Base-by-base conservation (phyloP, 2,329 filamentous ascomycete genomes). In the Aureobasidium sp. region DNA sequence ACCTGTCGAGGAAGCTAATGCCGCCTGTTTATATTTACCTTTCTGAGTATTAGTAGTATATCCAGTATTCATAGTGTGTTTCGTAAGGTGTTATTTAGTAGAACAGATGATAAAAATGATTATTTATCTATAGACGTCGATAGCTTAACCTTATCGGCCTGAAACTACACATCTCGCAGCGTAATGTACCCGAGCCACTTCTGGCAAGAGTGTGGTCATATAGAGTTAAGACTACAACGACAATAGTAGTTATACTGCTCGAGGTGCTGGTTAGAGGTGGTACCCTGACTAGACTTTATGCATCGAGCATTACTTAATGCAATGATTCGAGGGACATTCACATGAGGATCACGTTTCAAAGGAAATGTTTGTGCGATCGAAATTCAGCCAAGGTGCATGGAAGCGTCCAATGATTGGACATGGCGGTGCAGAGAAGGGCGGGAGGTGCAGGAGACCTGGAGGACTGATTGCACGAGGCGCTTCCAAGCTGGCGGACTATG, bases 11-110 rank as follows among this genome's bases (percentile, higher is more conserved):
- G 21, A 21, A 21, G 21, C 21, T 21, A 21, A 21, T 21, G 21
- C 21, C 21, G 21, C 21, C 21, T 21, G 21, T 21, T 21, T 21
- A 21, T 21, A 21, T 21, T 21, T 21, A 21, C 21, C 21, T 21
- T 21, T 21, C 21, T 21, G 14, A 6, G 4, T 2, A 16, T 6
- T 16, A 16, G 5, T 6, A 5, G 36, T 6, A 11, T 39, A 4
- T 16, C 1, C 5, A 39, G 1, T 16, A 1, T 4, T 5, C 3
- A 3, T 10, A 5, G n/a, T 1, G n/a, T 25, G 39, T 21, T 5
- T 4, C 21, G 21, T 21, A 21, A 21, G 21, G 21, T 21, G 21
- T 21, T 21, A 21, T 25, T 21, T 3, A 4, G 8, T 25, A 10
- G 11, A 25, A 10, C n/a, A 21, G 3, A 21, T 10, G n/a, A 21